Evolutionary conservation across 2,329 filamentous ascomycete genomes (phyloP).

Genomic region (Ascomycota sp.): DNA sequence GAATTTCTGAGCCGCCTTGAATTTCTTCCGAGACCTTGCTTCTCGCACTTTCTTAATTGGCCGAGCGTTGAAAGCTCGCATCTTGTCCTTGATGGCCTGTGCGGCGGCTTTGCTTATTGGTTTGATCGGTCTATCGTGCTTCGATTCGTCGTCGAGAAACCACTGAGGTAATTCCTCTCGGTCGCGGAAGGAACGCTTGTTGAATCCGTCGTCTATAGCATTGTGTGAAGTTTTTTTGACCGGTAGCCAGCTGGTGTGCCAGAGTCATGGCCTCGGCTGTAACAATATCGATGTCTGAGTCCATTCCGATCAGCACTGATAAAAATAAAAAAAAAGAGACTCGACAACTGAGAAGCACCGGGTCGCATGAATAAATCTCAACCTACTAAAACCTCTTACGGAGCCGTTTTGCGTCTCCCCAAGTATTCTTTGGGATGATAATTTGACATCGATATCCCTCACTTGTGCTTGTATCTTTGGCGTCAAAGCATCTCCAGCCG

Average conservation of each 20-base stretch:
- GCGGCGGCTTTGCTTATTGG: conserved; percentile 87
- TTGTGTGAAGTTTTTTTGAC: conserved; percentile 63
- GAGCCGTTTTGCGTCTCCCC: background rate
- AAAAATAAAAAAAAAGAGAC: too few species aligned
- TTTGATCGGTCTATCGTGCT: conserved; percentile 65
- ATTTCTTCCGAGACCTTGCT: conserved; percentile 90
- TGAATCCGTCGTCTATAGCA: conserved; percentile 78
- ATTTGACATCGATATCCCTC: background rate
- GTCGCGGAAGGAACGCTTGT: conserved; percentile 80
- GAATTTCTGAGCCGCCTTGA: conserved; percentile 73
- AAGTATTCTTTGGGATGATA: too few species aligned
- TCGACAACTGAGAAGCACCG: too few species aligned
- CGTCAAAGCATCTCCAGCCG: too few species aligned
- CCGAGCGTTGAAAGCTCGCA: conserved; percentile 77
- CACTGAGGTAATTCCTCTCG: conserved; percentile 84
- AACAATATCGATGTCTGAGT: conserved; percentile 79
- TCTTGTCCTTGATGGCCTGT: conserved; percentile 81
- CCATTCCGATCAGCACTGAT: conserved; percentile 1
- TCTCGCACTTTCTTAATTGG: conserved; percentile 99
- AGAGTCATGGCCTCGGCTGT: conserved; percentile 99
- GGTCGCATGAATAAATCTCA: too few species aligned
- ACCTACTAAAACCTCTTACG: too few species aligned
- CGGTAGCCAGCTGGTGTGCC: conserved; percentile 76
- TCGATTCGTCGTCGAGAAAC: conserved; percentile 85
- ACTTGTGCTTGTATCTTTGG: background rate